These are phyloP conservation scores for Wickerhamiella azymoides DNA, from an alignment of 805 yeast genomes.

Conservation along the genomic window DNA sequence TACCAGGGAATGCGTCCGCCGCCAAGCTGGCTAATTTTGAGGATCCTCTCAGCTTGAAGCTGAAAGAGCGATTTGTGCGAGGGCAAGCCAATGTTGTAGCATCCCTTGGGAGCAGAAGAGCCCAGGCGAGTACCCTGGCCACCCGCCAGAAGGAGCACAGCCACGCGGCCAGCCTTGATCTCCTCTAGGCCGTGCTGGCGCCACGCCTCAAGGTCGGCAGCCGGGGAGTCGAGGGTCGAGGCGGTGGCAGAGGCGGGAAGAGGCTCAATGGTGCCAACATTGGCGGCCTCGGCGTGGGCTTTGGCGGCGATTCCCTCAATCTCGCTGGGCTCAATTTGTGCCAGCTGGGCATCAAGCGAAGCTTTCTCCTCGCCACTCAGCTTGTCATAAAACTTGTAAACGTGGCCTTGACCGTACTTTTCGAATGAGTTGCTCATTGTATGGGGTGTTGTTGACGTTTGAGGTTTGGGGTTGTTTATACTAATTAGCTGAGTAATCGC, in stretches of 20 bases:
- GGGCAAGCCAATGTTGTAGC: conserved; percentile 76
- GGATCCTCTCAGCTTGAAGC: conserved; percentile 78
- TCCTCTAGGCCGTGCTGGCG: conserved; percentile 47
- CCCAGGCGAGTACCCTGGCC: conserved; percentile 98
- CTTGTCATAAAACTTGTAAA: conserved; percentile 26
- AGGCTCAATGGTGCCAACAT: conserved; percentile 17
- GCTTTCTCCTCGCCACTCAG: conserved; percentile 20
- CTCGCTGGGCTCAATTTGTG: conserved; percentile 25
- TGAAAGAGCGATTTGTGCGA: conserved; percentile 76
- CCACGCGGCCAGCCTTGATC: conserved; percentile 61
- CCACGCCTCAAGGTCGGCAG: conserved; percentile 31
- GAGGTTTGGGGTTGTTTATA: neutral
- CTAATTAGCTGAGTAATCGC: too few relatives aligned
- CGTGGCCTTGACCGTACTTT: conserved; percentile 28
- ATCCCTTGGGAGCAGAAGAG: conserved; percentile 82
- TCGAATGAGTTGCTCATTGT: neutral
- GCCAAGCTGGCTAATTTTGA: conserved; percentile 47
- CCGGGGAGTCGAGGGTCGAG: conserved; percentile 21
- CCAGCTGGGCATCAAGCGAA: conserved; percentile 25
- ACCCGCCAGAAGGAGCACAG: conserved; percentile 88
- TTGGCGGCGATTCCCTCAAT: conserved; percentile 21
- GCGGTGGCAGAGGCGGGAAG: conserved; percentile 23
- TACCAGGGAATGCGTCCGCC: conserved; percentile 54
- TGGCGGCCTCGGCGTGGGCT: conserved; percentile 8
- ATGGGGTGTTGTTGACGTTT: neutral